Evolutionary conservation across 1,284 basidiomycete species (phyloP), one percentile per base, ranked within the genome.

Genomic region (Grifola frondosa): DNA sequence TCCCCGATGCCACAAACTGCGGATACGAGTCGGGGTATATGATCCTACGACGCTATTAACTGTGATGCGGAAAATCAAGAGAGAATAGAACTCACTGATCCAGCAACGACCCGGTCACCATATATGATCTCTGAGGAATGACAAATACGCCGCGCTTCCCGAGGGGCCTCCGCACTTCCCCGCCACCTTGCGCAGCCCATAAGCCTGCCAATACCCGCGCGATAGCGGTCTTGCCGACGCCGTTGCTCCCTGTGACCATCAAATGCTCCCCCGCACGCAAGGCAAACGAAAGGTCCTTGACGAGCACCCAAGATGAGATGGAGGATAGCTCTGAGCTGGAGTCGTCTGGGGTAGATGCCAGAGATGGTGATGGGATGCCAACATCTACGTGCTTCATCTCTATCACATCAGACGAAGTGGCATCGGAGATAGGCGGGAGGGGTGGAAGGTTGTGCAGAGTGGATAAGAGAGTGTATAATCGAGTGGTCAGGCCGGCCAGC

Each of bases 221-320:
- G 23, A 98, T 82, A 5, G 91, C 84, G 0, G 93, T 96, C 73
- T 99, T 98, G 0, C 96, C 96, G 2, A 96, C 91, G 0, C 91
- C 91, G 53, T 92, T 93, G 52, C 88, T 87, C 1, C 95, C 95
- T 0, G 92, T 96, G 59, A 98, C 92, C 78, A 97, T 88, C 5
- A 96, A 72, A 62, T 97, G 95, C 64, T 97, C 88, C 5, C 91
- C 90, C 11, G 81, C 74, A 40, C 74, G 74, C 42, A 97, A 75
- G n/a, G 69, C 65, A 12, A 97, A 64, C 36, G 76, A 83, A 22
- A 97, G 73, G 43, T 86, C 80, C 45, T 76, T 78, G 25, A 97
- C 85, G 22, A 97, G 76, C 44, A 80, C 75, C 20, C 54, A 53
- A 24, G 45, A 47, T 20, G 54, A 30, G 22, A 42, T 33, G 66